Base-by-base conservation (phyloP, 2,329 filamentous ascomycete species). In the Colletotrichum agaves region DNA sequence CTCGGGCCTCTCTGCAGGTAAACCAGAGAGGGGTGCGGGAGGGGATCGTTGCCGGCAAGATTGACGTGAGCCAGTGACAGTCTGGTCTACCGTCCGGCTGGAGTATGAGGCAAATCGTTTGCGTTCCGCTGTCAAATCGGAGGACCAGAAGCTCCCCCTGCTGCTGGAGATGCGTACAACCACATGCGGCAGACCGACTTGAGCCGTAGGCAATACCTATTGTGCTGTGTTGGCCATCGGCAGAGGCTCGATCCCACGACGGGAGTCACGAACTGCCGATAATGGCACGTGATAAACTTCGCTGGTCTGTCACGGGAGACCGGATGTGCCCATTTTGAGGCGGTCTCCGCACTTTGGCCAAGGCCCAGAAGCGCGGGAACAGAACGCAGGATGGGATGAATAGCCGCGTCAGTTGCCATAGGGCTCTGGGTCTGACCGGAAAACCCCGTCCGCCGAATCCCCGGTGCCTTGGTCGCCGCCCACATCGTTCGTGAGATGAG, bases 371-470 rank as follows among this genome's bases (percentile, higher is more conserved):
- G 44, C 27, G 59, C 44, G 52, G 50, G 12, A 57, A 44, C 23
- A 12, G 13, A 43, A 21, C 10, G 12, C 31, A 15, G 10, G 15
- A 55, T 19, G 31, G 44, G 23, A 12, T n/a, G 33, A 23, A 63
- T 63, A 67, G 63, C 63, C 63, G 63, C 63, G 52, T 58, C 60
- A 47, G 33, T 57, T 19, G 35, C 59, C 52, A 46, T 33, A 27
- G 58, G 52, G 19, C 49, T 63, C 60, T 31, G 8, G 27, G 5
- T 19, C 17, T 44, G 35, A 31, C 50, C 43, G 12, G 50, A 43
- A 31, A 23, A 12, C 59, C 50, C 61, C 31, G 31, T 63, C 39
- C 39, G 21, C 13, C 21, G n/a, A 39, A 21, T 12, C 15, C 17
- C 44, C 17, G 23, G 21, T 21, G 19, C 47, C 53, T 21, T 43